Base-by-base conservation (phyloP, 1,284 basidiomycete species). In the Cystobasidiaceae sp. region DNA sequence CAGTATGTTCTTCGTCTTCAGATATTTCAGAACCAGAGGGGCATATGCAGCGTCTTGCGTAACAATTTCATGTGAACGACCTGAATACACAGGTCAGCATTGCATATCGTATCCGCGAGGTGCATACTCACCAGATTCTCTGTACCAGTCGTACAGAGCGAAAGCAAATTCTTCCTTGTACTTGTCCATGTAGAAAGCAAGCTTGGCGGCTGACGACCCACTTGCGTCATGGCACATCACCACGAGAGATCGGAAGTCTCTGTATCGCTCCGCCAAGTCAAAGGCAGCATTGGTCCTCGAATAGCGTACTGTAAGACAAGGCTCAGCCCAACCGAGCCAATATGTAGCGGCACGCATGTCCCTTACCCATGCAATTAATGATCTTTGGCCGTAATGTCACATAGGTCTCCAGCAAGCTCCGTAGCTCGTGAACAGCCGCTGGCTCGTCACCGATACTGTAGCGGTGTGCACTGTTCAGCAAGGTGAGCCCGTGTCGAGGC, bases 111-210 rank as follows among this genome's bases (percentile, higher is more conserved):
- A n/a, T n/a, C n/a, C 13, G 8, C n/a, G 28, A 54, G 28, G 32
- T 15, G 21, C 23, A 8, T 13, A 73, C 77, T 60, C 49, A 78
- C 80, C 78, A 34, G 79, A 75, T 49, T 81, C 79, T 58, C 82
- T 77, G 71, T 80, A 82, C 76, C 77, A 97, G 69, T 85, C 82
- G 75, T 92, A 97, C 33, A 97, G 81, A 73, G 92, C 87, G 25
- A 84, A 86, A 0, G 93, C 88, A 73, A 97, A 99, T 23, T 84
- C 84, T 46, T 90, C 84, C 56, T 86, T 84, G 77, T 89, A 97
- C 69, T 80, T 82, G 54, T 88, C 83, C 59, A 97, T 84, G 76
- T 94, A 97, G 3, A 76, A 75, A 71, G 87, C 76, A 11, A 80
- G 70, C 21, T 76, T 71, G 0, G 73, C 73, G 0, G 71, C 57